Conservation (phyloP, 164 flowering plant species). For the Stephania japonica region DNA sequence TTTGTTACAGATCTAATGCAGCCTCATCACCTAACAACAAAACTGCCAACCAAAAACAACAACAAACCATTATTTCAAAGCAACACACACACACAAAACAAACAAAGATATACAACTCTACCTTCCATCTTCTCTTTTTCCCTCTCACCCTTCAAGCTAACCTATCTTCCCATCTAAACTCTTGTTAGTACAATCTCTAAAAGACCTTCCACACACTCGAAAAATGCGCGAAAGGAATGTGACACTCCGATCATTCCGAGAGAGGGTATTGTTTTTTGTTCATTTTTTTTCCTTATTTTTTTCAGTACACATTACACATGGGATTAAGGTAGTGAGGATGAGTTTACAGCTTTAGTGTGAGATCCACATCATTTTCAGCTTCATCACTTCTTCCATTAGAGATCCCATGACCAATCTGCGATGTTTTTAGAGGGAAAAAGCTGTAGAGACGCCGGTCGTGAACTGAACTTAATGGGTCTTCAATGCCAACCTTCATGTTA, state of each 20-base stretch:
- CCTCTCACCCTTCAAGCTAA: not conserved
- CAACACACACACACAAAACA: not conserved
- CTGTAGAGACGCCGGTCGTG: conserved; percentile 26
- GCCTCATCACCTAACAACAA: not conserved
- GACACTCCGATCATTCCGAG: not conserved
- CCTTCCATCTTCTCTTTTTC: not conserved
- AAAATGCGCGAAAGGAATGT: not conserved
- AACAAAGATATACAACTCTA: not conserved
- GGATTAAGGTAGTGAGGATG: not conserved
- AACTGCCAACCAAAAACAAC: not conserved
- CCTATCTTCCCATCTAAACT: not conserved
- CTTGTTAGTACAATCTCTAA: not conserved
- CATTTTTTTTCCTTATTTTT: too few species aligned
- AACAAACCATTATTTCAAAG: not conserved
- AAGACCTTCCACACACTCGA: not conserved
- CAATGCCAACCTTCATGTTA: conserved; percentile 7
- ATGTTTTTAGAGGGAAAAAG: conserved; percentile 8
- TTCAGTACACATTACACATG: too few species aligned
- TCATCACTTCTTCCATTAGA: conserved; percentile 9
- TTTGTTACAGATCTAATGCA: not conserved
- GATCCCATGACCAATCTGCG: conserved; percentile 2
- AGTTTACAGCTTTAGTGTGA: conserved; percentile 3
- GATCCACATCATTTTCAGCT: conserved; percentile 4
- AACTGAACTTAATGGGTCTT: conserved; percentile 2
- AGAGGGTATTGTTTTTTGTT: not conserved